Base-by-base conservation (phyloP, 768 basidiomycete genomes). In the Chalciporus sphaerocephalus region DNA sequence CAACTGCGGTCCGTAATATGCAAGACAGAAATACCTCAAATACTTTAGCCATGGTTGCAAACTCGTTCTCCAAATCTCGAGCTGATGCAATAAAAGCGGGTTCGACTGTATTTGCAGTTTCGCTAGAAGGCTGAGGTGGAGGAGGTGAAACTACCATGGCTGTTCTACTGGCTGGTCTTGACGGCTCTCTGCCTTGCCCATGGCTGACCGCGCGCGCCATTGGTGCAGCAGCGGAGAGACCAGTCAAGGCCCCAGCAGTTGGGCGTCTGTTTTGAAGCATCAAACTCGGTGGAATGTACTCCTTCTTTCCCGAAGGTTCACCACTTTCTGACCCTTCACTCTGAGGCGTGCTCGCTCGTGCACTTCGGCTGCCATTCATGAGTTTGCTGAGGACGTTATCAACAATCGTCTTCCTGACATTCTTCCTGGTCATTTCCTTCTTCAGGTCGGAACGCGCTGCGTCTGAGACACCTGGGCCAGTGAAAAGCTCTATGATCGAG, bases 401-500 rank as follows among this genome's bases (percentile, higher is more conserved):
- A 12, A 85, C 81, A 37, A 94, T 93, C 5, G 82, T 79, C 68
- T 94, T 95, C 25, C 92, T 79, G 34, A 96, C 88, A 33, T 79
- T 78, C 64, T 89, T 90, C 70, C 86, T 91, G 2, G 75, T 64
- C 75, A 98, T 75, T 61, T 92, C 87, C 60, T 92, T 93, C 75
- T 96, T 97, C 43, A 98, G 74, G 63, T 98, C 95, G 4, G 92
- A 81, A 41, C 90, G 83, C 3, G 96, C 96, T 7, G 81, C 83
- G 59, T 94, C 86, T 3, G 85, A 81, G 12, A 92, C 90, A 5
- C 78, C 80, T 0, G 85, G 78, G 13, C 89, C 88, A 1, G 90
- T 83, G 60, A 97, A 95, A 44, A 99, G 74, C 53, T 85, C 82
- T 13, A 96, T 77, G 47, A 92, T 78, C 1, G 90, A 83, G 54